Base-by-base conservation (phyloP, 371 early-diverging fungal species). In the Thermomucor indicae-seudaticae region DNA sequence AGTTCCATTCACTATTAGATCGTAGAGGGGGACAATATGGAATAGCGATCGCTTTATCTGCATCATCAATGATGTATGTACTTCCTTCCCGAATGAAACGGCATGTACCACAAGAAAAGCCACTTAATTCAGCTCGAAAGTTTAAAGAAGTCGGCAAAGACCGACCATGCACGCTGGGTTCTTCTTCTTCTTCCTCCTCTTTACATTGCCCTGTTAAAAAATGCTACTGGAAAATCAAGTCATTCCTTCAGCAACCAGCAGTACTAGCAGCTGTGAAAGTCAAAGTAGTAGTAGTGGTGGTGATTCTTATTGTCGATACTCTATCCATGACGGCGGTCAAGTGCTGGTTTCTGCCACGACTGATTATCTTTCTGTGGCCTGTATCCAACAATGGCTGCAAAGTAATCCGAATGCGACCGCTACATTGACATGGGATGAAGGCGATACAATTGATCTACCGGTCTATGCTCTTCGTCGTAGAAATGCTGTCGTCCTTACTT, bases 381-480 rank as follows among this genome's bases (percentile, higher is more conserved):
- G 51, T 47, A 58, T 67, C 16, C 55, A 56, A 24, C 53, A 53
- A 45, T 64, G 64, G 64, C 57, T 57, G 8, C 48, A 57, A 43
- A 57, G 44, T 14, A 60, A 41, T 19, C 67, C 67, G 11, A 58
- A 51, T 49, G 60, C 67, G 17, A 51, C 54, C 17, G 67, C 67
- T 8, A 60, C 52, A 20, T 41, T 67, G 40, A 67, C 67, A n/a
- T 41, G 64, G 19, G 64, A 68, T 31, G 69, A 65, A 28, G 67
- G 67, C 12, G 62, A 69, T 44, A 60, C 65, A 6, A 49, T 69
- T 19, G 49, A 65, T 46, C 31, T 71, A 32, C 71, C 71, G 11
- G 56, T 67, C 22, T 71, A 64, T 49, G 65, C 71, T 43, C 57
- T 71, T 22, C 53, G 71, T 47, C 64, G 71, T 31, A 43, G 71